A percentile compares a stretch with the other conserved stretches of the same genome.
These are phyloP conservation scores for Knufia petricola DNA, from an alignment of 2,329 filamentous ascomycete genomes.

Conservation along the genomic window DNA sequence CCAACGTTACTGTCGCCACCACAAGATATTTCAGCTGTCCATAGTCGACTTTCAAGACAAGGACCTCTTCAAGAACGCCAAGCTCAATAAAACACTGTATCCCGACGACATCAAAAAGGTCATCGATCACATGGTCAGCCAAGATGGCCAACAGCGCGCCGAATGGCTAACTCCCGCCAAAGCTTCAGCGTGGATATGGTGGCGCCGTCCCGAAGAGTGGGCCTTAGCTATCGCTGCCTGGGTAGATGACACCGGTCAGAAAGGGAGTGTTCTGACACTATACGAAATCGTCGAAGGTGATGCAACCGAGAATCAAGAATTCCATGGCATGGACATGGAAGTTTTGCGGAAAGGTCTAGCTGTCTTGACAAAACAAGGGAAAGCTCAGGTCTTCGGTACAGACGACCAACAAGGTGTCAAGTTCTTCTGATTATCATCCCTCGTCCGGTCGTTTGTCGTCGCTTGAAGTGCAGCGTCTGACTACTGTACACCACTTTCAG, in stretches of 20 bases:
- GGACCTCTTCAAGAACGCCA: conserved; percentile 46
- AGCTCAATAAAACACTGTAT: conserved; percentile 37
- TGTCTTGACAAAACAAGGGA: conserved; percentile 78
- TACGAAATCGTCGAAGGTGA: conserved; percentile 91
- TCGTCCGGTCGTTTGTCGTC: too few relatives aligned
- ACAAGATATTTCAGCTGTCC: conserved; percentile 66
- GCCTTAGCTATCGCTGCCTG: conserved; percentile 66
- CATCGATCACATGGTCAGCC: conserved; percentile 46
- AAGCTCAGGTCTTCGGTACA: conserved; percentile 84
- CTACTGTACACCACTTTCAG: background rate
- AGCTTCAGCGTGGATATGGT: conserved; percentile 34
- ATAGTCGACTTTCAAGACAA: conserved; percentile 53
- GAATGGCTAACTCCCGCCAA: conserved; percentile 47
- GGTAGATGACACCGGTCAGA: conserved; percentile 82
- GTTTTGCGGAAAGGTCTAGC: conserved; percentile 69
- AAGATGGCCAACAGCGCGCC: conserved; percentile 41
- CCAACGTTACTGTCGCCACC: conserved; percentile 69
- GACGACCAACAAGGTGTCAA: conserved; percentile 88
- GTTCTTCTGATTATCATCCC: conserved; percentile 69
- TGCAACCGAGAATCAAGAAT: conserved; percentile 56
- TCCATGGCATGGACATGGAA: conserved; percentile 79
- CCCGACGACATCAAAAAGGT: conserved; percentile 45
- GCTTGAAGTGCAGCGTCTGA: too few relatives aligned
- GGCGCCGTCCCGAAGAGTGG: conserved; percentile 86
- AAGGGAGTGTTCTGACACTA: conserved; percentile 77